Evolutionary conservation across 768 basidiomycete species (phyloP).

Genomic region (Xerocomellus amylosporus): DNA sequence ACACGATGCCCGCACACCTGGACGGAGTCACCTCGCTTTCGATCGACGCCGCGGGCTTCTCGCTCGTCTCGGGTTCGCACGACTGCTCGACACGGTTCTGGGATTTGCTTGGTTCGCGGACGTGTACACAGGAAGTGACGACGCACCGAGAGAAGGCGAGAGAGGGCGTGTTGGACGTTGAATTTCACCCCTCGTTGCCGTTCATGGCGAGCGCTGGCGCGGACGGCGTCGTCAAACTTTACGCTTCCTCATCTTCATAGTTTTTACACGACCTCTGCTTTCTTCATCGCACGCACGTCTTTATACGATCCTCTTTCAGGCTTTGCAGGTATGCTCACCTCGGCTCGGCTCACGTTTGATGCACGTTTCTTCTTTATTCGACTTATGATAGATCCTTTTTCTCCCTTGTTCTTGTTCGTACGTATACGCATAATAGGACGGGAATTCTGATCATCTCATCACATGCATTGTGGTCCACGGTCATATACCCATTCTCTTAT

Average conservation of each 20-base stretch:
- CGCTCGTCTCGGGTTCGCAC: constrained; percentile 85
- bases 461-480: constrained; percentile 5
- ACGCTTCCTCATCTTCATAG: constrained; percentile 82
- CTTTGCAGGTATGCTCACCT: constrained; percentile 10
- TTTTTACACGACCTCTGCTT: not conserved
- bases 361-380: not conserved
- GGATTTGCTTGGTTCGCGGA: constrained; percentile 78
- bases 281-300: not conserved
- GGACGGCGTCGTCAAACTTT: constrained; percentile 90
- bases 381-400: constrained; percentile 8
- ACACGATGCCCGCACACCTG: constrained; percentile 87
- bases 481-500: not conserved
- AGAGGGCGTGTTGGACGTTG: constrained; percentile 88
- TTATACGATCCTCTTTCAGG: constrained; percentile 1
- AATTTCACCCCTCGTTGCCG: constrained; percentile 78
- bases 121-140: constrained; percentile 87
- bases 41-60: constrained; percentile 83
- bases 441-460: constrained; percentile 22
- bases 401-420: constrained; percentile 16
- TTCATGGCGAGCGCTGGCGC: constrained; percentile 95
- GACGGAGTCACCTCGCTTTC: constrained; percentile 90
- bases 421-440: constrained; percentile 27
- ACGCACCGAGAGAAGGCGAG: constrained; percentile 85
- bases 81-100: constrained; percentile 95
- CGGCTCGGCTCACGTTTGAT: constrained; percentile 11